These are phyloP conservation scores for Euphrasia arctica DNA, from an alignment of 305 asterid genomes.

Conservation along the genomic window DNA sequence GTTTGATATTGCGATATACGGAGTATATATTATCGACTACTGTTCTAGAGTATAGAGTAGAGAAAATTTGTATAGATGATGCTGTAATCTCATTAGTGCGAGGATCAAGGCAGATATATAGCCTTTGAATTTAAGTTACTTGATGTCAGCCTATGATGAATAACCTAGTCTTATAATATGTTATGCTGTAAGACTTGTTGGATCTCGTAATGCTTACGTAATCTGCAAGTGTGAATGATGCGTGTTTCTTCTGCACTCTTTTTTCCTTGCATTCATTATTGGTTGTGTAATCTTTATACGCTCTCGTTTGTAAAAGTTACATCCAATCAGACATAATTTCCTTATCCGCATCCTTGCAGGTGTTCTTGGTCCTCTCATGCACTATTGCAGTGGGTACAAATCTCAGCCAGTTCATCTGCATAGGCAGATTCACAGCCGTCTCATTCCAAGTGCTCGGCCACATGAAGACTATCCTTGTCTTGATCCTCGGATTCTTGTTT, in stretches of 20 bases:
- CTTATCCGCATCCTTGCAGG: constrained; percentile 42
- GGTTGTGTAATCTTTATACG: neutral
- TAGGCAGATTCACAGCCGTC: constrained; percentile 93
- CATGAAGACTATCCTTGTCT: constrained; percentile 90
- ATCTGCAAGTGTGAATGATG: too few species aligned
- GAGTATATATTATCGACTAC: too few species aligned
- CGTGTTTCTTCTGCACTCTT: neutral
- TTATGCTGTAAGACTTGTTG: too few species aligned
- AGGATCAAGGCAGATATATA: neutral
- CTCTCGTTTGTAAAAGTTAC: neutral
- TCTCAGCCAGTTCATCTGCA: constrained; percentile 96
- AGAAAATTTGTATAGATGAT: neutral
- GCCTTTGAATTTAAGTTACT: too few species aligned
- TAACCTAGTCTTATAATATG: too few species aligned
- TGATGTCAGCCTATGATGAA: too few species aligned
- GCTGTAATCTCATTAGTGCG: neutral
- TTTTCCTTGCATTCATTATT: neutral
- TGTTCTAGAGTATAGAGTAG: neutral
- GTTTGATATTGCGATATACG: too few species aligned
- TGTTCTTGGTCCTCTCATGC: constrained; percentile 70
- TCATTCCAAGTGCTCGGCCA: constrained; percentile 81
- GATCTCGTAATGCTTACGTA: too few species aligned
- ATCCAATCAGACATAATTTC: neutral
- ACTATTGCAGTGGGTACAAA: constrained; percentile 91
- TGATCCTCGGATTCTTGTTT: constrained; percentile 79